Evolutionary conservation across 306 rosid species (phyloP).

Genomic region (Echinosophora koreensis): DNA sequence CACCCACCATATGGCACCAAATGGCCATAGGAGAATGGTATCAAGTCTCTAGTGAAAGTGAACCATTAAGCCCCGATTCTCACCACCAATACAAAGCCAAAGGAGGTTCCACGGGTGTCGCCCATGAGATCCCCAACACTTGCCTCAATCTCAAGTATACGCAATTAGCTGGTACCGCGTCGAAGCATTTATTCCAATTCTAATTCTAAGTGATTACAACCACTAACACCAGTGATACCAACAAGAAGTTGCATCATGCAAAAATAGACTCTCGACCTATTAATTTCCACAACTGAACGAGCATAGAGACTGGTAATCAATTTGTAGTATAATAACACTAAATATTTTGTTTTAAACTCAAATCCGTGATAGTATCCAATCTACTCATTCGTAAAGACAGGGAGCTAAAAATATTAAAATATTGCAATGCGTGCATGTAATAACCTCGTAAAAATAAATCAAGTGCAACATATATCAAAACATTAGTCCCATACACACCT

Average conservation of each 20-base stretch:
- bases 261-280: background rate
- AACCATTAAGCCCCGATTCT: background rate
- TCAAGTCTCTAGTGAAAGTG: background rate
- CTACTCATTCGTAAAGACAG: background rate
- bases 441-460: slow-evolving; percentile 1
- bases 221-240: background rate
- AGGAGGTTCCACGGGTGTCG: background rate
- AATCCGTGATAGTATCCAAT: background rate
- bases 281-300: background rate
- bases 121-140: background rate
- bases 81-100: background rate
- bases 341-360: background rate
- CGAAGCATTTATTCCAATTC: slow-evolving; percentile 24
- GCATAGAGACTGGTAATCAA: background rate
- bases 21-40: background rate
- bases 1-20: slow-evolving; percentile 2
- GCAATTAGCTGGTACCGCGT: background rate
- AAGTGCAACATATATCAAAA: background rate
- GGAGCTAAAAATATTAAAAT: background rate
- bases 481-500: slow-evolving; percentile 6
- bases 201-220: slow-evolving; percentile 13
- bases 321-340: background rate
- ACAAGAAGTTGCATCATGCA: background rate
- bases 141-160: background rate
- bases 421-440: background rate